Evolutionary conservation across 1,284 basidiomycete species (phyloP).

Genomic region (Malassezia arunalokei): DNA sequence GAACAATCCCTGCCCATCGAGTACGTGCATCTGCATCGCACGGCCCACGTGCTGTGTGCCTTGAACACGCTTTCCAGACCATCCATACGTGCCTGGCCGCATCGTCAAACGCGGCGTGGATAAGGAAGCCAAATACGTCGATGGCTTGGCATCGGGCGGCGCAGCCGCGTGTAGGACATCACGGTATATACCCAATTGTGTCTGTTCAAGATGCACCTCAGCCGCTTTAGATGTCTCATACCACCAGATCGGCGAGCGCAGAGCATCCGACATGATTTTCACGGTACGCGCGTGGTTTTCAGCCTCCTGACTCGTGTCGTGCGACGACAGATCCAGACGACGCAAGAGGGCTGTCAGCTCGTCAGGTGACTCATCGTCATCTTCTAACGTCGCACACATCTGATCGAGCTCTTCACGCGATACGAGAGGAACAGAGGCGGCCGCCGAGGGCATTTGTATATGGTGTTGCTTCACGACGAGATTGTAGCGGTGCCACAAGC

Average conservation of each 20-base stretch:
- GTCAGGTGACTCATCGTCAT: conserved; percentile 13
- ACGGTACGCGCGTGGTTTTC: conserved; percentile 32
- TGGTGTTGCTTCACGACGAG: conserved; percentile 54
- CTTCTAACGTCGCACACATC: conserved; percentile 20
- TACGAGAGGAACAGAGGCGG: conserved; percentile 9
- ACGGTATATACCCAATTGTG: conserved; percentile 79
- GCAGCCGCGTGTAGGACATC: conserved; percentile 54
- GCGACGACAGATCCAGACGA: conserved; percentile 17
- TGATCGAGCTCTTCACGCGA: conserved; percentile 20
- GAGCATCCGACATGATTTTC: conserved; percentile 51
- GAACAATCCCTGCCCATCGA: conserved; percentile 28
- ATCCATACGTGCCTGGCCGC: conserved; percentile 16
- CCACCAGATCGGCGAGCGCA: conserved; percentile 60
- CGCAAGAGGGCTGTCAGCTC: conserved; percentile 25
- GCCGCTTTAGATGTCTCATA: conserved; percentile 59
- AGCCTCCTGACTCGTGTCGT: conserved; percentile 15
- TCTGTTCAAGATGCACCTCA: conserved; percentile 50
- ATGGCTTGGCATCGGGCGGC: conserved; percentile 30
- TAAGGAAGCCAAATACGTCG: conserved; percentile 51
- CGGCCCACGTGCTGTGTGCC: conserved; percentile 32
- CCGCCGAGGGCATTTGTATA: neutral
- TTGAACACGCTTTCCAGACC: conserved; percentile 34
- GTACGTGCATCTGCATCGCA: conserved; percentile 26
- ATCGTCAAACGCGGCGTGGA: conserved; percentile 23
- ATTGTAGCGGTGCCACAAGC: conserved; percentile 97